A percentile compares a stretch with the other conserved stretches of the same genome.
These are phyloP conservation scores for Tricholomella constricta DNA, from an alignment of 768 basidiomycete species.

Conservation along the genomic window DNA sequence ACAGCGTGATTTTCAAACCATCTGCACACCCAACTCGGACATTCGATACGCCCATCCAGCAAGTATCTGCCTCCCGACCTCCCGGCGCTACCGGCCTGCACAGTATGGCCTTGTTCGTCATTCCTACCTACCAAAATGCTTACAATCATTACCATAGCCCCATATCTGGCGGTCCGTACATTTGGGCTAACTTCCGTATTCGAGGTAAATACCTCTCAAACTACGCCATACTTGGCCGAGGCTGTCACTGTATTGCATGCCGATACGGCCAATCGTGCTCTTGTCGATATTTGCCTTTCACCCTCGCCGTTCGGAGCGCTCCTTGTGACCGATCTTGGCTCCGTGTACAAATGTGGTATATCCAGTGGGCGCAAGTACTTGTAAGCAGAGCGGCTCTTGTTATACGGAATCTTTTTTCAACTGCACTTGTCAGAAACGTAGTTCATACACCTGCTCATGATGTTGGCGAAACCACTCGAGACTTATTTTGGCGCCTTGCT, in stretches of 20 bases:
- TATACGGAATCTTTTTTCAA: background rate
- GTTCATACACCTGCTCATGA: slow-evolving; percentile 9
- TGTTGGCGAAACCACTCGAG: slow-evolving; percentile 14
- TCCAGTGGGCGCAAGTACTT: slow-evolving; percentile 35
- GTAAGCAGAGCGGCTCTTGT: slow-evolving; percentile 34
- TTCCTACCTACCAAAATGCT: background rate
- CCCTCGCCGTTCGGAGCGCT: slow-evolving; percentile 35
- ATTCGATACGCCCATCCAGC: slow-evolving; percentile 71
- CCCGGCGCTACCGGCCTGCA: background rate
- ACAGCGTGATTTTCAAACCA: slow-evolving; percentile 39
- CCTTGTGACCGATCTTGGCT: slow-evolving; percentile 52
- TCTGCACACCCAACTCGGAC: slow-evolving; percentile 39
- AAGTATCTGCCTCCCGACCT: slow-evolving; percentile 45
- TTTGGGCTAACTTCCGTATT: slow-evolving; percentile 45
- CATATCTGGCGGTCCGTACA: slow-evolving; percentile 47
- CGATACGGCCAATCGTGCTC: slow-evolving; percentile 40
- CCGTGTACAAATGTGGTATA: slow-evolving; percentile 49
- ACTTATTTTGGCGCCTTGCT: slow-evolving; percentile 57
- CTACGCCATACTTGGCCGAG: slow-evolving; percentile 27
- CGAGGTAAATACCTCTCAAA: slow-evolving; percentile 23
- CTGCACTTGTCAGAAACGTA: slow-evolving; percentile 1
- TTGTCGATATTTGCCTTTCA: slow-evolving; percentile 50
- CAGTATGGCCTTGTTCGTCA: slow-evolving; percentile 2
- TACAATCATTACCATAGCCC: slow-evolving; percentile 19
- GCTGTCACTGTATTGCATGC: slow-evolving; percentile 40